Conservation (phyloP, 2,329 filamentous ascomycete species). For the Fusarium torreyae region DNA sequence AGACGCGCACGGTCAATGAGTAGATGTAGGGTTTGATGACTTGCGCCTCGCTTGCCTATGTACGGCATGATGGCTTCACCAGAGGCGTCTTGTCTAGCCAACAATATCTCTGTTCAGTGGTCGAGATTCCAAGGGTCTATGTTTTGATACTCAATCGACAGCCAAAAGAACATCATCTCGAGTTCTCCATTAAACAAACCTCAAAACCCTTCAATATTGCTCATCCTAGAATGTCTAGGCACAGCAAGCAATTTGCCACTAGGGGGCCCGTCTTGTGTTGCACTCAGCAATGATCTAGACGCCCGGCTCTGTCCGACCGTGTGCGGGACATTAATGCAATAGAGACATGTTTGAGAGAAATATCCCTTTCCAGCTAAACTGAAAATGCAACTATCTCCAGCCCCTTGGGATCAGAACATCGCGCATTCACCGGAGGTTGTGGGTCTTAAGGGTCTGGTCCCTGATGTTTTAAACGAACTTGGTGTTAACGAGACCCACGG, state of each 20-base stretch:
- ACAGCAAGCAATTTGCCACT: conserved; percentile 36
- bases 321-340: not conserved
- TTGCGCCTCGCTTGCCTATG: conserved; percentile 8
- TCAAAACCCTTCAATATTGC: conserved; percentile 5
- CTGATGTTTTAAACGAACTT: not conserved
- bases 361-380: conserved; percentile 6
- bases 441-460: conserved; percentile 15
- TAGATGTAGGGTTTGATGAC: conserved; percentile 12
- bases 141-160: not conserved
- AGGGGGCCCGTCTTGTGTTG: conserved; percentile 25
- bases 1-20: conserved; percentile 12
- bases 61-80: conserved; percentile 23
- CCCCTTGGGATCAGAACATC: conserved; percentile 35
- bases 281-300: conserved; percentile 14
- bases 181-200: not conserved
- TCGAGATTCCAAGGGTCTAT: conserved; percentile 7
- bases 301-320: conserved; percentile 5
- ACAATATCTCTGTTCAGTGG: not conserved
- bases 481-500: conserved; percentile 25
- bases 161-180: conserved; percentile 5
- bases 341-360: not conserved
- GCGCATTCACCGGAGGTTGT: conserved; percentile 8
- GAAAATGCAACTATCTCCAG: conserved; percentile 36
- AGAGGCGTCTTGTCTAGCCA: conserved; percentile 21
- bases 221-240: not conserved